phyloP scores from a whole-genome alignment of 495 filamentous ascomycete genomes.

The Hypoxylon perforatum region DNA sequence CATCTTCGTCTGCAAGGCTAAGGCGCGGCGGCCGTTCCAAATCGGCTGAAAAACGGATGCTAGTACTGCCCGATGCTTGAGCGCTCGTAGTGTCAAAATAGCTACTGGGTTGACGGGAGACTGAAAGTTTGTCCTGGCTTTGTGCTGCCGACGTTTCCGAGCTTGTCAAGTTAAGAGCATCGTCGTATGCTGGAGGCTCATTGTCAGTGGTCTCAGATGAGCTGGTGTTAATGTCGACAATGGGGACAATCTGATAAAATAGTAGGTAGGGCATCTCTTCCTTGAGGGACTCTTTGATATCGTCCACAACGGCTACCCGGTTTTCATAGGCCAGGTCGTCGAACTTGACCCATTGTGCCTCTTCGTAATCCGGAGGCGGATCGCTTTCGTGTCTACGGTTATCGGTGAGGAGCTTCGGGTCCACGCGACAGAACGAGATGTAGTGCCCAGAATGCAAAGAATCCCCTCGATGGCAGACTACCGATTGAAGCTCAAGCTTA shows the following conservation, averaged over 20 bases:
- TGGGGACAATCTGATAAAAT: constrained; percentile 93
- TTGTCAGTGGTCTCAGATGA: constrained; percentile 62
- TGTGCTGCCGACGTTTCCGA: constrained; percentile 33
- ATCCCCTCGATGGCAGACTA: constrained; percentile 90
- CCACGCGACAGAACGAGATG: constrained; percentile 80
- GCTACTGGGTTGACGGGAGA: constrained; percentile 52
- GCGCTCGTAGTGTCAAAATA: constrained; percentile 52
- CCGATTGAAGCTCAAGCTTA: constrained; percentile 87
- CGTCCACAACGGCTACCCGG: constrained; percentile 79
- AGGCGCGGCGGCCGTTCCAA: constrained; percentile 46
- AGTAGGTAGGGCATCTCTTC: constrained; percentile 93
- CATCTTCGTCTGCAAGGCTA: constrained; percentile 53
- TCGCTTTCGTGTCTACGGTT: constrained; percentile 64
- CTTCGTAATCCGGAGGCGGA: constrained; percentile 62
- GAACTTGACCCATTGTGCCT: constrained; percentile 85
- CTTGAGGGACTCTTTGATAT: constrained; percentile 75
- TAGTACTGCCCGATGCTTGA: constrained; percentile 47
- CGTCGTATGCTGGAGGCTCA: constrained; percentile 67
- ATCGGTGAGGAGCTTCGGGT: constrained; percentile 64
- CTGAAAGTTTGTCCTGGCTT: constrained; percentile 35
- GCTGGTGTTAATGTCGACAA: constrained; percentile 72
- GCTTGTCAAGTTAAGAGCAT: constrained; percentile 50
- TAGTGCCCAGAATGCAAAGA: constrained; percentile 95
- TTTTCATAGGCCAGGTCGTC: constrained; percentile 77
- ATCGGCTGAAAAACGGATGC: constrained; percentile 55